These are phyloP conservation scores for Phytophthora boehmeriae DNA, from an alignment of 352 stramenopile species.

Conservation along the genomic window DNA sequence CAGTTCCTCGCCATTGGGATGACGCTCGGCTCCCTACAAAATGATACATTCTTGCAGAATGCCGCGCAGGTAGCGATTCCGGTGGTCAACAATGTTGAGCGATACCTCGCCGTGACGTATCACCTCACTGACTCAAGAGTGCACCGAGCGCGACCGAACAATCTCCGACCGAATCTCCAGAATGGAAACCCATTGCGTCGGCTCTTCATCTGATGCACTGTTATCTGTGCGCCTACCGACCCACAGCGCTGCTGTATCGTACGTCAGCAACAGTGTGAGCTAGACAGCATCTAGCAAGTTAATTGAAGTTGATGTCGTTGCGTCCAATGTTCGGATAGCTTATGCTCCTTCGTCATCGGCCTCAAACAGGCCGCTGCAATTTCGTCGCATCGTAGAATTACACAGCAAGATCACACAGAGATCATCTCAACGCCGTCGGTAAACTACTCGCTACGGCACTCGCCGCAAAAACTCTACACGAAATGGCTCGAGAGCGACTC, in stretches of 20 bases:
- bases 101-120: slow-evolving; percentile 24
- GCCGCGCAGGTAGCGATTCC: no score
- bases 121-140: slow-evolving; percentile 29
- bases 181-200: slow-evolving; percentile 31
- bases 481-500: background rate
- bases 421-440: background rate
- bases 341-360: no score
- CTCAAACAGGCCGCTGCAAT: no score
- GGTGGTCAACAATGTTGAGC: slow-evolving; percentile 28
- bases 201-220: slow-evolving; percentile 28
- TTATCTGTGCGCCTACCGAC: slow-evolving; percentile 16
- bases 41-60: no score
- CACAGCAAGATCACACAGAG: no score
- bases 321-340: no score
- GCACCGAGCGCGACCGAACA: slow-evolving; percentile 18
- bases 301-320: no score
- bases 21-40: no score
- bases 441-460: background rate
- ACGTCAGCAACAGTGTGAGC: no score
- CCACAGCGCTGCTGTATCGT: background rate
- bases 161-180: slow-evolving; percentile 18
- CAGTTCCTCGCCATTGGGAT: no score
- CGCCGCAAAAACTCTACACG: background rate
- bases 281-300: no score
- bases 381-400: no score